Percentiles rank a stretch among this genome's conserved stretches.
Evolutionary conservation across 371 early-diverging fungal genomes (phyloP).

Genomic region (Phascolomyces articulosus): DNA sequence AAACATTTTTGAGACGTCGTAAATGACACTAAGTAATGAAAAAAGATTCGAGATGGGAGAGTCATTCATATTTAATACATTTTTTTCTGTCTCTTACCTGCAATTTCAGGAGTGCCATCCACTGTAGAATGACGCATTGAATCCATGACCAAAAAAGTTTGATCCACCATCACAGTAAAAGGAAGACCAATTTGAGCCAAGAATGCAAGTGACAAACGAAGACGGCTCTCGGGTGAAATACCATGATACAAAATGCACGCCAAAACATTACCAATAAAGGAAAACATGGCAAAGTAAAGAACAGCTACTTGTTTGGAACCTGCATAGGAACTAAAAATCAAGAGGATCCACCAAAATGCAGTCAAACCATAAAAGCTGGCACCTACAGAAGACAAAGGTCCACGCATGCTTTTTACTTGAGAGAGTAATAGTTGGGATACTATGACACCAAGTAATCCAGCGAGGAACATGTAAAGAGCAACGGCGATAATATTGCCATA

Average conservation of each 20-base stretch:
- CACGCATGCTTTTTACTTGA: conserved; percentile 18
- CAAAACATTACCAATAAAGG: conserved; percentile 36
- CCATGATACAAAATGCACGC: conserved; percentile 31
- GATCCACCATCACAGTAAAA: conserved; percentile 44
- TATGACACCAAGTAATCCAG: conserved; percentile 20
- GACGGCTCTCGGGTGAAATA: conserved; percentile 28
- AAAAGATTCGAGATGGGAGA: no score
- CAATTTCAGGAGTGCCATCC: conserved; percentile 62
- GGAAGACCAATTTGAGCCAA: conserved; percentile 47
- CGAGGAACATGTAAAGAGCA: conserved; percentile 15
- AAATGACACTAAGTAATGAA: no score
- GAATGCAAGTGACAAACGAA: conserved; percentile 36
- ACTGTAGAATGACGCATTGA: conserved; percentile 58
- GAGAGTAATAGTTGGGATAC: conserved; percentile 31
- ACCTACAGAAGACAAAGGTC: conserved; percentile 14
- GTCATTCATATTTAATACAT: conserved; percentile 18
- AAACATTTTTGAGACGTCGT: no score
- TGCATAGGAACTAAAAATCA: conserved; percentile 28
- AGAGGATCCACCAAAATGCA: conserved; percentile 53
- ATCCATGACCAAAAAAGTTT: conserved; percentile 49
- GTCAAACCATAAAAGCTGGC: conserved; percentile 41
- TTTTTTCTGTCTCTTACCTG: conserved; percentile 33
- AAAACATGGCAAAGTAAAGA: conserved; percentile 48
- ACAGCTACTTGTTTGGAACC: conserved; percentile 38
- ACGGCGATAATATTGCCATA: conserved; percentile 43